Base-by-base conservation (phyloP, 345 rosid species). In the Toxicodendron radicans region DNA sequence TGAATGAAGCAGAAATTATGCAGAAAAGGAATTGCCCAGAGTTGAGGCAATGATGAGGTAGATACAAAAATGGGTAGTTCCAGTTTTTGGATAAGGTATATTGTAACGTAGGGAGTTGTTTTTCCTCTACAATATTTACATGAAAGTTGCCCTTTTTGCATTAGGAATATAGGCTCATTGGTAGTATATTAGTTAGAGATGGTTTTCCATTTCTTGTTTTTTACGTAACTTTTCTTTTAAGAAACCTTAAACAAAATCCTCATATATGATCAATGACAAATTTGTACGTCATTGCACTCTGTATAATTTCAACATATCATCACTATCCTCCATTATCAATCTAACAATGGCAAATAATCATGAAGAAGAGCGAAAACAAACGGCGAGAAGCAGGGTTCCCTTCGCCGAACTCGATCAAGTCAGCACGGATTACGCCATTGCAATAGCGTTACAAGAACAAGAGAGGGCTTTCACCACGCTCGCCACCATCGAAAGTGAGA, bases 401-500 rank as follows among this genome's bases (percentile, higher is more conserved):
- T 43, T 52, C 10, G 46, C 71, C 1, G 78, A 68, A 17, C 76
- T 75, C 7, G 71, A 87, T 18, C 83, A 87, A 73, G 82, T 75
- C 4, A 78, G 74, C 72, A 74, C 88, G 0, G 88, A 89, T 70
- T 78, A 71, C 18, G 80, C 85, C 16, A 18, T 74, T 9, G 88
- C 87, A 23, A 72, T 84, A 76, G 75, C 77, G 14, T 5, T 84
- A 72, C 89, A 72, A 56, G 85, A 81, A 10, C 84, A 73, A 60
- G 85, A 83, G 27, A 71, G 80, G 27, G 71, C 66, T 7, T 17
- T 35, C 38, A 64, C 83, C 0, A 35, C 17, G 73, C 70, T 80
- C 48, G 3, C 85, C 5, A 77, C 75, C 79, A 60, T 83, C 2
- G 86, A 80, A 74, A 87, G 87, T 57, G 87, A 79, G n/a, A 71